A percentile compares a stretch with the other conserved stretches of the same genome.
These are phyloP conservation scores for Ceratobasidium sp. DNA, from an alignment of 1,284 basidiomycete species.

Conservation along the genomic window DNA sequence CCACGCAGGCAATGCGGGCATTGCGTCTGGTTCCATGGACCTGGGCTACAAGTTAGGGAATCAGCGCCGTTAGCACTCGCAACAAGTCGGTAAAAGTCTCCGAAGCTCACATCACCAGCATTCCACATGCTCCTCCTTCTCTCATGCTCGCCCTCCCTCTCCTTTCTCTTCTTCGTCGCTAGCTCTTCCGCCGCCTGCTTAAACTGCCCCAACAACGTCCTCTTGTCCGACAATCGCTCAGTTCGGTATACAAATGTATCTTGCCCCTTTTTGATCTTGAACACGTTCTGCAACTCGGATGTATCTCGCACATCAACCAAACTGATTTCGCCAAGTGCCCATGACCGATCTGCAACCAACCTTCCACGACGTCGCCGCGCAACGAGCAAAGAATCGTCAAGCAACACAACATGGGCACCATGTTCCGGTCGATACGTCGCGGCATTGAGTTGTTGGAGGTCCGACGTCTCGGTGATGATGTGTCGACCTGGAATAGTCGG, in stretches of 20 bases:
- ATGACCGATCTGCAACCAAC: slow-evolving; percentile 93
- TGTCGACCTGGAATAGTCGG: slow-evolving; percentile 92
- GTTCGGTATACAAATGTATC: slow-evolving; percentile 95
- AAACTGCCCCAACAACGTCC: slow-evolving; percentile 85
- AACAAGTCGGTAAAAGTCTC: neutral
- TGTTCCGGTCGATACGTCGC: slow-evolving; percentile 96
- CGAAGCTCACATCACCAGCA: slow-evolving; percentile 65
- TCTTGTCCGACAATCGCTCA: slow-evolving; percentile 86
- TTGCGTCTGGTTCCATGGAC: slow-evolving; percentile 47
- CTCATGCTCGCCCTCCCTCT: slow-evolving; percentile 92
- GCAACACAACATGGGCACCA: slow-evolving; percentile 87
- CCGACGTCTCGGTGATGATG: slow-evolving; percentile 88
- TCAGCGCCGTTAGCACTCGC: neutral
- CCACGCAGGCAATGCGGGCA: slow-evolving; percentile 73
- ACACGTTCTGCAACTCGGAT: slow-evolving; percentile 91
- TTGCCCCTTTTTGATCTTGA: slow-evolving; percentile 94
- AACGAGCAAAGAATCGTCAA: slow-evolving; percentile 93
- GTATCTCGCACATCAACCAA: slow-evolving; percentile 97
- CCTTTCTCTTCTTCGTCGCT: slow-evolving; percentile 87
- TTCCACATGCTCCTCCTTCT: slow-evolving; percentile 85
- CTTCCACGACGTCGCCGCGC: slow-evolving; percentile 73
- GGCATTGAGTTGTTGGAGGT: slow-evolving; percentile 87
- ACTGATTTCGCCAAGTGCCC: slow-evolving; percentile 91
- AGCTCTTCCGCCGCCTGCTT: slow-evolving; percentile 93
- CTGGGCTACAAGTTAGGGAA: slow-evolving; percentile 41